phyloP scores from a whole-genome alignment of 345 rosid species.

The Gossypioides kirkii region DNA sequence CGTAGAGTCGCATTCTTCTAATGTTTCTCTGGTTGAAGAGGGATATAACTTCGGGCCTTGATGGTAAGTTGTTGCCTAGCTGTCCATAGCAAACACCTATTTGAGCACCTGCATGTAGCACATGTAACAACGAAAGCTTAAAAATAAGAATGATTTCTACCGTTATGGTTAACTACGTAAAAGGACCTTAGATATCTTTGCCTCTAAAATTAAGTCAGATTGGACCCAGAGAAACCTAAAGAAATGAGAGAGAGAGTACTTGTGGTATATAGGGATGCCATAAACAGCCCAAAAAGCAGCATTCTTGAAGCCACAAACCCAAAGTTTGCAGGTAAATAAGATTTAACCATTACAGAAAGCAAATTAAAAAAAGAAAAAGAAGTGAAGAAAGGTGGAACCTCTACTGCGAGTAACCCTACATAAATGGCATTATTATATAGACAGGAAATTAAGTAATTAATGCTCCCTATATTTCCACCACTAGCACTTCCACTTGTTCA shows the following conservation, averaged over 20 bases:
- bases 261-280: neutral
- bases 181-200: too few relatives aligned
- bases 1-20: conserved; percentile 23
- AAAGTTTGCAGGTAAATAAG: neutral
- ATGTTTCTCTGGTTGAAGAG: conserved; percentile 24
- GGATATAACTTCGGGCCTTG: conserved; percentile 17
- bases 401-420: neutral
- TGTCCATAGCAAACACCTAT: conserved; percentile 36
- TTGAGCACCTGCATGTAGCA: conserved; percentile 24
- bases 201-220: too few relatives aligned
- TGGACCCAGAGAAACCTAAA: too few relatives aligned
- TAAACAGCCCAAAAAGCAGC: neutral
- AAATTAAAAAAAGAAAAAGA: neutral
- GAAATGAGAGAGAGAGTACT: conserved; percentile 1
- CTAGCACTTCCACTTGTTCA: neutral
- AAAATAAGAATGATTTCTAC: neutral
- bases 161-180: neutral
- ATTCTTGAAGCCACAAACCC: neutral
- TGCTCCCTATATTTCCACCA: neutral
- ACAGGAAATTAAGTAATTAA: neutral
- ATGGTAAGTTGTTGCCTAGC: conserved; percentile 20
- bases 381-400: neutral
- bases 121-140: neutral
- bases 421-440: neutral
- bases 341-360: neutral